Evolutionary conservation across 73 alveolate genomes (phyloP).

Genomic region (Paramecium pentaurelia): DNA sequence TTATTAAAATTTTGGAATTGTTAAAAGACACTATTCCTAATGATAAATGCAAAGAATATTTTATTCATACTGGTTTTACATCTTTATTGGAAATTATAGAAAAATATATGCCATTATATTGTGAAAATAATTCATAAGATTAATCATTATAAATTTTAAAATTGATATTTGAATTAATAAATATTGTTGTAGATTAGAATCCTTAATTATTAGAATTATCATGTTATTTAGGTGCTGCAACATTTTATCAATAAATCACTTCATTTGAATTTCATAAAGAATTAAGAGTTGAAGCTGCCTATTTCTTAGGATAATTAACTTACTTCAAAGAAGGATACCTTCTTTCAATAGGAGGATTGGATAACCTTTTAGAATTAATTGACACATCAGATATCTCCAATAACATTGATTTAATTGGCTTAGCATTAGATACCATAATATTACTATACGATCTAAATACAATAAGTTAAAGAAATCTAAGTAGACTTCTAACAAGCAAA

Average conservation of each 20-base stretch:
- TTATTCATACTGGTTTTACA: constrained; percentile 9
- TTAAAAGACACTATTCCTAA: not conserved
- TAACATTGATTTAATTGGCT: constrained; percentile 54
- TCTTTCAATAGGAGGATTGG: constrained; percentile 60
- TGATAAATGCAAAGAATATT: constrained; percentile 37
- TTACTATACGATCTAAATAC: constrained; percentile 38
- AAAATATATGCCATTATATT: constrained; percentile 47
- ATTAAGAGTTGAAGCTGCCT: constrained; percentile 65
- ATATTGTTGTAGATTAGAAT: constrained; percentile 59
- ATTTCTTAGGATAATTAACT: constrained; percentile 56
- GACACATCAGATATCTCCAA: constrained; percentile 56
- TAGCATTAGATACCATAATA: constrained; percentile 44
- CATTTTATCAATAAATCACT: constrained; percentile 39
- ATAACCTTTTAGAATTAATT: constrained; percentile 56
- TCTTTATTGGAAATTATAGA: not conserved
- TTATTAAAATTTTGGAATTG: not conserved
- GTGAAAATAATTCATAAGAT: constrained; percentile 26
- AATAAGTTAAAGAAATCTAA: constrained; percentile 34
- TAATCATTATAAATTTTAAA: constrained; percentile 49
- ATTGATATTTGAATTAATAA: constrained; percentile 45
- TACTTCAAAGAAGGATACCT: constrained; percentile 24
- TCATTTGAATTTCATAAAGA: constrained; percentile 62
- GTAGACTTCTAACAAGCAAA: constrained; percentile 34
- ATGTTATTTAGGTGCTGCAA: constrained; percentile 51
- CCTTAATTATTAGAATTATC: constrained; percentile 47